Conservation (phyloP, 768 basidiomycete genomes). For the Mycena rebaudengoi region DNA sequence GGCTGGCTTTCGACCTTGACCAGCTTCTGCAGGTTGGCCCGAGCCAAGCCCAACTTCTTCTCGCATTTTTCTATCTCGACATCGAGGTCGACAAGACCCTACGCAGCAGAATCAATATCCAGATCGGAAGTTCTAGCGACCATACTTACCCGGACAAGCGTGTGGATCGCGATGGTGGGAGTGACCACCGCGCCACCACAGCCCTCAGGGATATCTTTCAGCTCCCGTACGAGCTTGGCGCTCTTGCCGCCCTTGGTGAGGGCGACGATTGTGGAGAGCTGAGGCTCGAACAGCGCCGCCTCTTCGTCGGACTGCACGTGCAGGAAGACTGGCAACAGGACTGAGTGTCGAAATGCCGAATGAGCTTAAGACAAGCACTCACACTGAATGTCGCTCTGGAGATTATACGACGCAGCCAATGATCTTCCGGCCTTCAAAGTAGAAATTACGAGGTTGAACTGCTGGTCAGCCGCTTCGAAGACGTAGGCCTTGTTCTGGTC, state of each 20-base stretch:
- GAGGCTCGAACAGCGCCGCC: conserved; percentile 72
- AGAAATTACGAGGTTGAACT: conserved; percentile 87
- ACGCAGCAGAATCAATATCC: too few species aligned
- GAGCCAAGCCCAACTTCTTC: conserved; percentile 84
- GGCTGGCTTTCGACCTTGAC: conserved; percentile 72
- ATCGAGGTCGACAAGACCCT: conserved; percentile 91
- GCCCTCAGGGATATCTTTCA: conserved; percentile 78
- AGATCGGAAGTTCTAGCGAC: not conserved
- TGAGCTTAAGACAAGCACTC: conserved; percentile 33
- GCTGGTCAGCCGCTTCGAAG: conserved; percentile 77
- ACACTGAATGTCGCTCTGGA: conserved; percentile 89
- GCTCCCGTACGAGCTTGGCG: conserved; percentile 69
- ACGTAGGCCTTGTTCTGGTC: conserved; percentile 67
- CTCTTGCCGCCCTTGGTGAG: conserved; percentile 89
- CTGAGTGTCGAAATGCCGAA: conserved; percentile 10
- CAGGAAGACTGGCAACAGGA: conserved; percentile 69
- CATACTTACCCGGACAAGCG: conserved; percentile 80
- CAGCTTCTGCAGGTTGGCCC: conserved; percentile 78
- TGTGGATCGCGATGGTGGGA: conserved; percentile 75
- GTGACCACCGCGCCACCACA: conserved; percentile 89
- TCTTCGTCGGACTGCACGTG: conserved; percentile 74
- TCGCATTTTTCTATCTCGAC: conserved; percentile 88
- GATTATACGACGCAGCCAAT: conserved; percentile 87
- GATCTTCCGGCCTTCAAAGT: conserved; percentile 84
- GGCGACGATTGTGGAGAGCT: conserved; percentile 76